phyloP scores from a whole-genome alignment of 371 early-diverging fungal species.

The Umbelopsis sp. region DNA sequence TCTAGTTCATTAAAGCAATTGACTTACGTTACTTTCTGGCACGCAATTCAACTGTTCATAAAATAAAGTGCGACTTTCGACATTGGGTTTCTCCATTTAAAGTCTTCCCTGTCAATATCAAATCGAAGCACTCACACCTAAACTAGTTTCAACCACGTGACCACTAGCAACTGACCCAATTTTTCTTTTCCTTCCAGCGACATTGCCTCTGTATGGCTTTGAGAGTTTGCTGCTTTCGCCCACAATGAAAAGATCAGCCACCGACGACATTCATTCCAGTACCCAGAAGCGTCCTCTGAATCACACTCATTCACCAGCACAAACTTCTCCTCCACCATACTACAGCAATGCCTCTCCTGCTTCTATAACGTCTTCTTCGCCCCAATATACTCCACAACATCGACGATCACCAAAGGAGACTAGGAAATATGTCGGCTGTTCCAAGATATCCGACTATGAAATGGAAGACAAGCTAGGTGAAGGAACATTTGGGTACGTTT shows the following conservation, averaged over 20 bases:
- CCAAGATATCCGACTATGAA: slow-evolving; percentile 73
- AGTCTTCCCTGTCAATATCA: neutral
- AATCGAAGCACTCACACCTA: neutral
- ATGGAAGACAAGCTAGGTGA: slow-evolving; percentile 85
- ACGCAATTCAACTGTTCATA: slow-evolving; percentile 13
- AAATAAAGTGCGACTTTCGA: neutral
- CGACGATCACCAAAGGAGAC: slow-evolving; percentile 14
- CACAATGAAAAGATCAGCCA: slow-evolving; percentile 16
- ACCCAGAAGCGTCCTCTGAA: slow-evolving; percentile 13
- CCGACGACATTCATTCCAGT: slow-evolving; percentile 13
- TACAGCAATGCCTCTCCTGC: slow-evolving; percentile 16
- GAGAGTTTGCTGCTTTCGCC: slow-evolving; percentile 7
- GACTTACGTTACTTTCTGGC: slow-evolving; percentile 5
- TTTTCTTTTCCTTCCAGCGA: neutral
- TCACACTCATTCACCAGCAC: slow-evolving; percentile 8
- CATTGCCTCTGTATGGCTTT: neutral
- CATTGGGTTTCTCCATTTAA: neutral
- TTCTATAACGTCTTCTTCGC: slow-evolving; percentile 8
- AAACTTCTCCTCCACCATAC: slow-evolving; percentile 15
- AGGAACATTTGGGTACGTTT: slow-evolving; percentile 91
- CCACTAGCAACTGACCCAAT: neutral
- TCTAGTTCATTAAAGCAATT: too few relatives aligned
- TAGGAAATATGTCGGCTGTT: slow-evolving; percentile 53
- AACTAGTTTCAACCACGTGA: neutral
- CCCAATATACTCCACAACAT: slow-evolving; percentile 12